Percentiles rank a stretch among this genome's conserved stretches.
Evolutionary conservation across 495 filamentous ascomycete species (phyloP).

Genomic region (Lineolata rhizophorae): DNA sequence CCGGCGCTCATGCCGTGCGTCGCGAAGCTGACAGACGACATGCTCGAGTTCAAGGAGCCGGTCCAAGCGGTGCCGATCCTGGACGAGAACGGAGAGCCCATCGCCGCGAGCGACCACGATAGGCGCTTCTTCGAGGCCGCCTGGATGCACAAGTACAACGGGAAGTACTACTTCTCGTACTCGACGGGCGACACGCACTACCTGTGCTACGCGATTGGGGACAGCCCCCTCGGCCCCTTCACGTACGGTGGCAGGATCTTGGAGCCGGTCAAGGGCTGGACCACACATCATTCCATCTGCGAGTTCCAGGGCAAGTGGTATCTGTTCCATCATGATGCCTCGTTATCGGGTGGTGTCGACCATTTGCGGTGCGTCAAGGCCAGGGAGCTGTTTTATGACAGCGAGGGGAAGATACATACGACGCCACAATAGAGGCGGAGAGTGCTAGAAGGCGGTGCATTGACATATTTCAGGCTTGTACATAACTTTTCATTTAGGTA

Average conservation of each 20-base stretch:
- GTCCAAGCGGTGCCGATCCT: constrained; percentile 33
- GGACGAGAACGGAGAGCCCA: constrained; percentile 31
- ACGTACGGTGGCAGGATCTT: constrained; percentile 45
- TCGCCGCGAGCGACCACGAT: constrained; percentile 43
- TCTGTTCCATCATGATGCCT: constrained; percentile 53
- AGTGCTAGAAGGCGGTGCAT: no score
- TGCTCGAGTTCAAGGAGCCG: constrained; percentile 30
- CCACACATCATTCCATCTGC: constrained; percentile 57
- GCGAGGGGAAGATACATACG: constrained; percentile 40
- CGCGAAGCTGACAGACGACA: constrained; percentile 36
- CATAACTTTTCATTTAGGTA: no score
- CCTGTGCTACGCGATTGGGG: constrained; percentile 39
- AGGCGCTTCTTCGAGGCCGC: constrained; percentile 59
- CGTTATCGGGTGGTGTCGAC: constrained; percentile 34
- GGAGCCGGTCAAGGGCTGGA: constrained; percentile 58
- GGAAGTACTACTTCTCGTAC: constrained; percentile 52
- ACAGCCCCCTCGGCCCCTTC: constrained; percentile 43
- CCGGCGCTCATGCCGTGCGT: constrained; percentile 35
- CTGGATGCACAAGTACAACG: constrained; percentile 47
- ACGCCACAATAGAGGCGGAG: no score
- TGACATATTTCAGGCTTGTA: no score
- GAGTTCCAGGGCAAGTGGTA: constrained; percentile 49
- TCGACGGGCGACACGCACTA: constrained; percentile 56
- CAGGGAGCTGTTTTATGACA: constrained; percentile 48
- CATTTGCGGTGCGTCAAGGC: constrained; percentile 50